phyloP scores from a whole-genome alignment of 2,329 filamentous ascomycete genomes.

The Septoria linicola region DNA sequence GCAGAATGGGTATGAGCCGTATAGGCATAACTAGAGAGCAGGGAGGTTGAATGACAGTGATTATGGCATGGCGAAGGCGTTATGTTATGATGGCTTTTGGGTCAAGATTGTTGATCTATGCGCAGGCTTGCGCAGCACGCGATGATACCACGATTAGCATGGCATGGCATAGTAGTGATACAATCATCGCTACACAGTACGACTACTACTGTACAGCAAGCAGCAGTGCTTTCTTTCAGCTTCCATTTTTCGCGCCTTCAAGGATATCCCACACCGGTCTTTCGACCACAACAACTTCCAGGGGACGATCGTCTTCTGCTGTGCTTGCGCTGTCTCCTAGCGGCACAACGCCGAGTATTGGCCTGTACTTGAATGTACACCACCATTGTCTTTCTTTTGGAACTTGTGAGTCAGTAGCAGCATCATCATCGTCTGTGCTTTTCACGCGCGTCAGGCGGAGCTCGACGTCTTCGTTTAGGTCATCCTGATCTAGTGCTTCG shows the following conservation, averaged over 20 bases:
- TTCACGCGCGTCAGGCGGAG: slow-evolving; percentile 18
- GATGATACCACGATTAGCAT: slow-evolving; percentile 27
- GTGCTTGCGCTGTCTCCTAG: slow-evolving; percentile 46
- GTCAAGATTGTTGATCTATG: not conserved
- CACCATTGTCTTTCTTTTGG: slow-evolving; percentile 53
- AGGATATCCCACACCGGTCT: slow-evolving; percentile 57
- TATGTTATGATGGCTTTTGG: not conserved
- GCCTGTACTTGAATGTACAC: slow-evolving; percentile 89
- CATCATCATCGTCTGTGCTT: slow-evolving; percentile 18
- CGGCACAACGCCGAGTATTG: slow-evolving; percentile 75
- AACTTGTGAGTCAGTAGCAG: slow-evolving; percentile 5
- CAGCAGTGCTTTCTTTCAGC: not conserved
- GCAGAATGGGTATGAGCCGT: slow-evolving; percentile 49
- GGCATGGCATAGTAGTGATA: slow-evolving; percentile 1
- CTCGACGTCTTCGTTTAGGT: slow-evolving; percentile 32
- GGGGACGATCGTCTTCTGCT: slow-evolving; percentile 39
- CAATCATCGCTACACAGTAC: not conserved
- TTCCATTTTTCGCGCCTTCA: slow-evolving; percentile 13
- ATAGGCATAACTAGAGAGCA: slow-evolving; percentile 32
- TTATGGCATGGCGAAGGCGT: slow-evolving; percentile 23
- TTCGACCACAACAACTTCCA: slow-evolving; percentile 87
- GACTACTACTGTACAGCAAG: not conserved
- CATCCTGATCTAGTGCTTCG: slow-evolving; percentile 41
- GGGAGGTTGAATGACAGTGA: not conserved
- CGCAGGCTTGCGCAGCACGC: not conserved